These are phyloP conservation scores for Teunomyces cretensis DNA, from an alignment of 805 yeast genomes.

Conservation along the genomic window DNA sequence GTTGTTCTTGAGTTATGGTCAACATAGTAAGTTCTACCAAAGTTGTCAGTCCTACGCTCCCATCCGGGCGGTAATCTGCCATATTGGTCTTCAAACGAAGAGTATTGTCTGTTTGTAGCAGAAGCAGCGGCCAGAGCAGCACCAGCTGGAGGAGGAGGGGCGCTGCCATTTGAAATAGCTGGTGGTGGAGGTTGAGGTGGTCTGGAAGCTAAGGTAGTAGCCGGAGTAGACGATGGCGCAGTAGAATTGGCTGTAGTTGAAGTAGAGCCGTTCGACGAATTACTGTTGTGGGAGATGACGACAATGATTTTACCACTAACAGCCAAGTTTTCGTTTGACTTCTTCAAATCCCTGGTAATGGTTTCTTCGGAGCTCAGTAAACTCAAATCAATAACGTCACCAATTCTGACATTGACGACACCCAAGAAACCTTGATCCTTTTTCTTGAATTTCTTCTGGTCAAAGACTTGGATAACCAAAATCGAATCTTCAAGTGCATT, in stretches of 20 bases:
- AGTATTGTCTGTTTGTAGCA: conserved; percentile 59
- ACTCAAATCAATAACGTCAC: conserved; percentile 77
- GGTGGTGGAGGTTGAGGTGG: conserved; percentile 13
- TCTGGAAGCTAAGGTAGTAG: conserved; percentile 12
- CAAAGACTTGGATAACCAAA: conserved; percentile 90
- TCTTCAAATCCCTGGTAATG: conserved; percentile 86
- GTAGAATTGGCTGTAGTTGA: conserved; percentile 18
- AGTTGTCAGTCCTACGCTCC: conserved; percentile 97
- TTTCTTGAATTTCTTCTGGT: conserved; percentile 95
- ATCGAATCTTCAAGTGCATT: conserved; percentile 77
- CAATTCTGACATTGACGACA: conserved; percentile 86
- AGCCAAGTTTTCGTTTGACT: conserved; percentile 85
- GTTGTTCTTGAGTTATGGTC: conserved; percentile 98
- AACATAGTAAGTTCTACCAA: conserved; percentile 96
- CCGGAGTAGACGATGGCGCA: conserved; percentile 17
- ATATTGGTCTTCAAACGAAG: conserved; percentile 94
- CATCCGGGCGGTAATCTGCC: conserved; percentile 98
- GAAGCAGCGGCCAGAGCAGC: conserved; percentile 11
- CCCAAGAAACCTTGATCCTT: conserved; percentile 98
- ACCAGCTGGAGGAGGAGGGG: conserved; percentile 12
- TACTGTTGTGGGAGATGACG: conserved; percentile 54
- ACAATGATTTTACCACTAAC: conserved; percentile 92
- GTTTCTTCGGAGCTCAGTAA: conserved; percentile 66
- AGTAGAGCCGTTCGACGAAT: conserved; percentile 10
- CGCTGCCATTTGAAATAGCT: conserved; percentile 10